These are phyloP conservation scores for Triglochin maritima DNA, from an alignment of 106 monocot species.

Conservation along the genomic window DNA sequence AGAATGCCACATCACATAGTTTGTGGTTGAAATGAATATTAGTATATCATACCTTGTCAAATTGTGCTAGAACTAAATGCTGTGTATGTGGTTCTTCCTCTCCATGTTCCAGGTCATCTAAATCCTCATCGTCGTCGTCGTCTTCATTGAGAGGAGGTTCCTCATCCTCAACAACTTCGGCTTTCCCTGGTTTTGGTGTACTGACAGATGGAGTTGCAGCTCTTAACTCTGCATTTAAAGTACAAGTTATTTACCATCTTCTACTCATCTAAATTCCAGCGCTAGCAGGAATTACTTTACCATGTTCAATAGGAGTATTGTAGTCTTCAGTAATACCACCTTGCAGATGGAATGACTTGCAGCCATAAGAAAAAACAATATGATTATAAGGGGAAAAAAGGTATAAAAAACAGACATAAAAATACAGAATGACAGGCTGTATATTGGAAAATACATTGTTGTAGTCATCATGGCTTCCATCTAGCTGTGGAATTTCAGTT, in stretches of 20 bases:
- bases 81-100: constrained; percentile 75
- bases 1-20: background rate
- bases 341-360: constrained; percentile 46
- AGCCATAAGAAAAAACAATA: constrained; percentile 8
- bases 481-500: constrained; percentile 48
- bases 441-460: constrained; percentile 48
- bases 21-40: background rate
- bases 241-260: too few species aligned
- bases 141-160: constrained; percentile 97
- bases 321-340: constrained; percentile 62
- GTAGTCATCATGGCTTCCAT: constrained; percentile 81
- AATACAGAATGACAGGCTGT: background rate
- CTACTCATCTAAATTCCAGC: too few species aligned
- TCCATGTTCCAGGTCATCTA: constrained; percentile 47
- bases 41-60: constrained; percentile 61
- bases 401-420: background rate
- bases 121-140: constrained; percentile 42
- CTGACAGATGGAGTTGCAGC: constrained; percentile 44
- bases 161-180: constrained; percentile 58
- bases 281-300: constrained; percentile 12
- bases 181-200: constrained; percentile 63
- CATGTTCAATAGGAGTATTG: constrained; percentile 50
- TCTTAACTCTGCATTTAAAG: constrained; percentile 22
- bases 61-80: constrained; percentile 89
- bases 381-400: constrained; percentile 3